Percentiles rank a stretch among this genome's conserved stretches.
These are phyloP conservation scores for Hypoxylon cercidicola DNA, from an alignment of 495 filamentous ascomycete genomes.

Conservation along the genomic window DNA sequence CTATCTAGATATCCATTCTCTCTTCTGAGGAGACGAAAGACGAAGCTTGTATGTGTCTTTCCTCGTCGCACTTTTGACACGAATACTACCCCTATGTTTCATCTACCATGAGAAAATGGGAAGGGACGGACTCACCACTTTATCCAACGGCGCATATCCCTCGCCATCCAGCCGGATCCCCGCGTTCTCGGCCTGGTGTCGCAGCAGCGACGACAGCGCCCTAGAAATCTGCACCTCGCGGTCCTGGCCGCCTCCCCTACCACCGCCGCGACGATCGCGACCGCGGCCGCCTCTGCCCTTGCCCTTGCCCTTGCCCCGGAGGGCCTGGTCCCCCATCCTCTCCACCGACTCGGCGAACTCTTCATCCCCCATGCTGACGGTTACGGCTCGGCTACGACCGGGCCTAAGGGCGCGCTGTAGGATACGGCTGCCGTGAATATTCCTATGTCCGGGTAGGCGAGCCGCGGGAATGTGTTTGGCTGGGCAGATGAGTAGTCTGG, in stretches of 20 bases:
- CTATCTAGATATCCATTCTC: neutral
- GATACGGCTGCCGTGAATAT: too few relatives aligned
- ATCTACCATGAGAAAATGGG: constrained; percentile 6
- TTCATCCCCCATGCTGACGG: constrained; percentile 23
- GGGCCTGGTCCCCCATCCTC: constrained; percentile 23
- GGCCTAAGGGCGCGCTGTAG: neutral
- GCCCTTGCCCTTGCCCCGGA: constrained; percentile 25
- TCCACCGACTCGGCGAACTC: constrained; percentile 31
- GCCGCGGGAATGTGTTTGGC: too few relatives aligned
- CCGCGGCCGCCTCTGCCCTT: constrained; percentile 41
- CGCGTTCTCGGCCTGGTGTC: constrained; percentile 84
- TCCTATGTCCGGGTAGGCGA: too few relatives aligned
- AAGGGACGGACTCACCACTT: constrained; percentile 70
- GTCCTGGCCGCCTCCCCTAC: constrained; percentile 45
- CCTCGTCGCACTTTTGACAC: neutral
- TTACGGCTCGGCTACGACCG: neutral
- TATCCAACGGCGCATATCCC: constrained; percentile 81
- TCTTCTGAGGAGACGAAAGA: too few relatives aligned
- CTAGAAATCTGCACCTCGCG: constrained; percentile 80
- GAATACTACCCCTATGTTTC: neutral
- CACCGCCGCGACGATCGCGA: too few relatives aligned
- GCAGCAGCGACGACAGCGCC: constrained; percentile 78
- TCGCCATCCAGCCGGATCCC: constrained; percentile 78
- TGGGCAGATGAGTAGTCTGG: too few relatives aligned
- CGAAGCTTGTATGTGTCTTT: neutral